Evolutionary conservation across 2,329 filamentous ascomycete species (phyloP).

Genomic region (Alternaria gaisen): DNA sequence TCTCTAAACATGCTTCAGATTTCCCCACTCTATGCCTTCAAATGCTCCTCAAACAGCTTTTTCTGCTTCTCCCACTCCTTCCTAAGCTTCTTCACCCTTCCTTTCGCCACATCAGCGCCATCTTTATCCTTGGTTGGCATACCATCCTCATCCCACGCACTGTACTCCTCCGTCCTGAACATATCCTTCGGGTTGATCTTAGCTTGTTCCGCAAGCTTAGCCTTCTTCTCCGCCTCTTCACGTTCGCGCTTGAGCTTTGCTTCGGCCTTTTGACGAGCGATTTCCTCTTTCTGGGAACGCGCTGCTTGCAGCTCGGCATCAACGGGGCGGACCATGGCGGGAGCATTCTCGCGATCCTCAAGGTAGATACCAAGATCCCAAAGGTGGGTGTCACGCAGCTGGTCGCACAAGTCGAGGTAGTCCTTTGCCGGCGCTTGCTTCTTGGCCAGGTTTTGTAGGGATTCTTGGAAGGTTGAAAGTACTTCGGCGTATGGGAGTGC

Average conservation of each 20-base stretch:
- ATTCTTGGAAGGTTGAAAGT: slow-evolving; percentile 65
- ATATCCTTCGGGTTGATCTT: slow-evolving; percentile 66
- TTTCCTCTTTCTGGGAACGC: slow-evolving; percentile 63
- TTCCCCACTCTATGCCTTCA: not conserved
- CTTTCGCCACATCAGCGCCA: slow-evolving; percentile 83
- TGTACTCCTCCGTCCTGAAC: slow-evolving; percentile 70
- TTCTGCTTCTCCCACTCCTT: slow-evolving; percentile 94
- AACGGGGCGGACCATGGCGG: slow-evolving; percentile 78
- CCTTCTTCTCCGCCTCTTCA: slow-evolving; percentile 66
- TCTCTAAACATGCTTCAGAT: not conserved
- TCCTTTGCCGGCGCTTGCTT: slow-evolving; percentile 69
- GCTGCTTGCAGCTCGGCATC: slow-evolving; percentile 64
- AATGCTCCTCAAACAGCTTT: slow-evolving; percentile 72
- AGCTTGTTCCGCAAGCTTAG: slow-evolving; percentile 64
- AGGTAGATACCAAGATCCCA: slow-evolving; percentile 87
- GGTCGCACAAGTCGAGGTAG: slow-evolving; percentile 75
- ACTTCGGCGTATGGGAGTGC: slow-evolving; percentile 59
- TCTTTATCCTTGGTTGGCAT: slow-evolving; percentile 79
- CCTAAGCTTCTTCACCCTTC: slow-evolving; percentile 78
- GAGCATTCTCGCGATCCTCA: slow-evolving; percentile 76
- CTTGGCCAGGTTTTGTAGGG: slow-evolving; percentile 64
- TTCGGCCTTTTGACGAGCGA: slow-evolving; percentile 54
- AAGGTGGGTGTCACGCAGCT: slow-evolving; percentile 79
- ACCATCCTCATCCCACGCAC: slow-evolving; percentile 83
- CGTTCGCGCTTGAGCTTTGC: slow-evolving; percentile 64